A percentile compares a stretch with the other conserved stretches of the same genome.
phyloP scores from a whole-genome alignment of 371 early-diverging fungal species.

The Chytridium lagenaria region DNA sequence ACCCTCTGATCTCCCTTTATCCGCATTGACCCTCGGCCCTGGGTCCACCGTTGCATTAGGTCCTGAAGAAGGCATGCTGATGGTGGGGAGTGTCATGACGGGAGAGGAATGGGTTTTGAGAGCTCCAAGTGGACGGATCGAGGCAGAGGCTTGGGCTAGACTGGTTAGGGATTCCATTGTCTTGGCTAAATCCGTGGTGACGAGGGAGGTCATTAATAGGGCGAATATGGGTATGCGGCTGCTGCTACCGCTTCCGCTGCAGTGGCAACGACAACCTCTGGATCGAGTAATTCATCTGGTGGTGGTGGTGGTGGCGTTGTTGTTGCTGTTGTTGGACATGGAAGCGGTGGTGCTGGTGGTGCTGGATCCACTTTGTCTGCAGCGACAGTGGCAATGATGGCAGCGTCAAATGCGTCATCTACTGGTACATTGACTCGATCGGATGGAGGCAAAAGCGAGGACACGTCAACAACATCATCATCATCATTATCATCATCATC shows the following conservation, averaged over 20 bases:
- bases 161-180: slow-evolving; percentile 7
- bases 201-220: slow-evolving; percentile 8
- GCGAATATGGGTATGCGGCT: neutral
- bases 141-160: slow-evolving; percentile 17
- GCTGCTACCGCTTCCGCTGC: neutral
- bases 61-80: slow-evolving; percentile 22
- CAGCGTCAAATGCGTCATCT: too few relatives aligned
- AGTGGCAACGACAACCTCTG: too few relatives aligned
- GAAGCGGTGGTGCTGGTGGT: too few relatives aligned
- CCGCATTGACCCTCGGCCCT: slow-evolving; percentile 9
- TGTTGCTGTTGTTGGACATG: too few relatives aligned
- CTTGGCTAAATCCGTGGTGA: neutral
- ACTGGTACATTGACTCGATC: too few relatives aligned
- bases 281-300: too few relatives aligned
- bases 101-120: slow-evolving; percentile 21
- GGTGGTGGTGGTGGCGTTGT: too few relatives aligned
- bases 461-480: too few relatives aligned
- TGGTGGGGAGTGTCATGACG: slow-evolving; percentile 2
- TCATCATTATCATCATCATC: too few relatives aligned
- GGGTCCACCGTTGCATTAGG: slow-evolving; percentile 15
- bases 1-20: neutral
- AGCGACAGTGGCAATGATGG: too few relatives aligned
- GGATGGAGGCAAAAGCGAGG: too few relatives aligned
- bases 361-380: too few relatives aligned
- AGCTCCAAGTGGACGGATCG: neutral